These are phyloP conservation scores for Conoideocrella luteorostrata DNA, from an alignment of 2,329 filamentous ascomycete genomes.

Conservation along the genomic window DNA sequence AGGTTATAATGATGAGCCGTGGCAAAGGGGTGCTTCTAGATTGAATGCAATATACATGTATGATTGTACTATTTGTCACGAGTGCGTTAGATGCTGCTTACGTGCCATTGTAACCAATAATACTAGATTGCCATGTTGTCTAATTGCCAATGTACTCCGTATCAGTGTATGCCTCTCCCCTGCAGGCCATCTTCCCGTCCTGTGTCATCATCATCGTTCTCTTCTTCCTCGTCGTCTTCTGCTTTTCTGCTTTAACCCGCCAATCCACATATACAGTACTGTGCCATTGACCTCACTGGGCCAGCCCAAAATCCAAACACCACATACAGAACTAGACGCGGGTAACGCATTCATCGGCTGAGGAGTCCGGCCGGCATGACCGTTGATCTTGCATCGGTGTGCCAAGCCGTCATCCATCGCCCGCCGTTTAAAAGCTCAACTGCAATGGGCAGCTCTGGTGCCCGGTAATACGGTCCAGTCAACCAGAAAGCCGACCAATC, in stretches of 20 bases:
- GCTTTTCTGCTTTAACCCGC: too few species aligned
- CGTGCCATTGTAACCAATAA: neutral
- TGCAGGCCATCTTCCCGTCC: too few species aligned
- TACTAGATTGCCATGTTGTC: constrained; percentile 1
- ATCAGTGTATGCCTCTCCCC: neutral
- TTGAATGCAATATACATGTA: too few species aligned
- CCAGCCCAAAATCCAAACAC: constrained; percentile 8
- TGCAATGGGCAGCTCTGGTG: neutral
- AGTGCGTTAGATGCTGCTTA: neutral
- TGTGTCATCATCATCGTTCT: neutral
- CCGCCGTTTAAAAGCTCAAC: neutral
- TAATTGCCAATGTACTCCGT: constrained; percentile 3
- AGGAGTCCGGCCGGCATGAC: neutral
- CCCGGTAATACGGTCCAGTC: neutral
- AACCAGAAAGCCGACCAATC: neutral
- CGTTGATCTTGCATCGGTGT: neutral
- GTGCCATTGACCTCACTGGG: constrained; percentile 7
- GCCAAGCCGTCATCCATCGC: neutral
- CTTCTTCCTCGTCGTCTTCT: neutral
- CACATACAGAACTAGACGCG: neutral
- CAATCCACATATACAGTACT: neutral
- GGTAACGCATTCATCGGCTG: neutral
- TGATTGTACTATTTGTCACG: too few species aligned
- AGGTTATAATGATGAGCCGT: too few species aligned
- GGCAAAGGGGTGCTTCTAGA: too few species aligned